Conservation (phyloP, 1,139 yeast species). For the Geotrichum reessii region DNA sequence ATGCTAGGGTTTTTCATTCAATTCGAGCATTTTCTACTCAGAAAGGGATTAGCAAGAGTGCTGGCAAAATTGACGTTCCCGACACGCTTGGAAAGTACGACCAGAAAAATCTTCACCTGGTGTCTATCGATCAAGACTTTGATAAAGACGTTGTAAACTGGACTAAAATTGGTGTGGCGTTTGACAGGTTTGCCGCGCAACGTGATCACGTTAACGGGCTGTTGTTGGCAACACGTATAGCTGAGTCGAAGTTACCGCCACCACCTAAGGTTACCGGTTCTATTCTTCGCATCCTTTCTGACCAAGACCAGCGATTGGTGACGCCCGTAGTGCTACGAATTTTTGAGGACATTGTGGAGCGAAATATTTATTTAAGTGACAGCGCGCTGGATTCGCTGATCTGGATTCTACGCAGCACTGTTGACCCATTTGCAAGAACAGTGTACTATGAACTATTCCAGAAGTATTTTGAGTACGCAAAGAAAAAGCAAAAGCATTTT, state of each 20-base stretch:
- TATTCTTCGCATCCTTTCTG: constrained; percentile 12
- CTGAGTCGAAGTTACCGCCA: constrained; percentile 15
- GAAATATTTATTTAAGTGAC: constrained; percentile 1
- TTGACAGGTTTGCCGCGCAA: constrained; percentile 7
- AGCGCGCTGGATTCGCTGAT: constrained; percentile 10
- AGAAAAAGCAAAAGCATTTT: background rate
- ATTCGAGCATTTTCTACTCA: background rate
- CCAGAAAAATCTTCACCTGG: constrained; percentile 11
- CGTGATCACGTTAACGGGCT: constrained; percentile 5
- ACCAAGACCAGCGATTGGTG: constrained; percentile 11
- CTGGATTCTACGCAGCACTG: constrained; percentile 15
- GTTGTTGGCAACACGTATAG: constrained; percentile 20
- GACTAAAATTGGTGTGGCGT: constrained; percentile 11
- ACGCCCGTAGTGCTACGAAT: constrained; percentile 15
- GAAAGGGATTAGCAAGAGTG: background rate
- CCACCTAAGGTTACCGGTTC: constrained; percentile 13
- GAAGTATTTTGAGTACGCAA: constrained; percentile 5
- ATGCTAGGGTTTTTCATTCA: background rate
- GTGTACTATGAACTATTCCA: constrained; percentile 6
- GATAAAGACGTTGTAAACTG: constrained; percentile 10
- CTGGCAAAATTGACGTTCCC: background rate
- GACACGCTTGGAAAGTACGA: constrained; percentile 2
- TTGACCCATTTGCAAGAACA: constrained; percentile 18
- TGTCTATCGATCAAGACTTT: constrained; percentile 13
- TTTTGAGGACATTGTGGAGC: constrained; percentile 11